phyloP scores from a whole-genome alignment of 306 rosid genomes.

The Cicer arietinum region DNA sequence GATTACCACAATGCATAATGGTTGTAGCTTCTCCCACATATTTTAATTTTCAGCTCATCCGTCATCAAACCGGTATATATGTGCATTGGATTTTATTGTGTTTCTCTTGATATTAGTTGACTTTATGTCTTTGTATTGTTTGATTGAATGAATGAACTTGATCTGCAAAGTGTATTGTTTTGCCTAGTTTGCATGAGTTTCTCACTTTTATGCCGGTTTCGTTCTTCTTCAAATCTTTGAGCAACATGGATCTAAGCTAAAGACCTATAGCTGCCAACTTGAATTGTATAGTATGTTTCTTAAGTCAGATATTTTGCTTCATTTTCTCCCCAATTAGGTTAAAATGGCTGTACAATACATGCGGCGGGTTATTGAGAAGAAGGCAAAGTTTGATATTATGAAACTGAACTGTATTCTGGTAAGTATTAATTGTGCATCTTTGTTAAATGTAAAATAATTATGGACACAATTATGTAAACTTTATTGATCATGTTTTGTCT shows the following conservation, averaged over 20 bases:
- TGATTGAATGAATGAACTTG: conserved; percentile 24
- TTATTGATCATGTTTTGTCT: conserved; percentile 31
- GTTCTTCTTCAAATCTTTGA: conserved; percentile 1
- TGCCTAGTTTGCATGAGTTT: conserved; percentile 33
- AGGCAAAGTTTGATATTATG: conserved; percentile 94
- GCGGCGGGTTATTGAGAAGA: conserved; percentile 91
- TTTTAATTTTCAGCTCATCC: conserved; percentile 13
- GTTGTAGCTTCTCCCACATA: conserved; percentile 4
- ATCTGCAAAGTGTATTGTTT: conserved; percentile 27
- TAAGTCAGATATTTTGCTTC: conserved; percentile 30
- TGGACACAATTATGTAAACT: conserved; percentile 25
- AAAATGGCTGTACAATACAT: conserved; percentile 97
- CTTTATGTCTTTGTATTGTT: conserved; percentile 6
- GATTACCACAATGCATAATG: not conserved
- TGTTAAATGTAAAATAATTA: conserved; percentile 6
- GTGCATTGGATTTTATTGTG: conserved; percentile 10
- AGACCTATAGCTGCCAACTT: conserved; percentile 19
- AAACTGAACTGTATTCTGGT: conserved; percentile 93
- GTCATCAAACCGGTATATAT: not conserved
- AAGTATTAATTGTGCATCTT: conserved; percentile 44
- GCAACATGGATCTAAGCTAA: conserved; percentile 33
- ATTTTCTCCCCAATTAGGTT: conserved; percentile 60
- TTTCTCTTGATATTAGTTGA: not conserved
- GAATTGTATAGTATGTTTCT: conserved; percentile 26
- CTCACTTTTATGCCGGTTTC: conserved; percentile 13